A percentile compares a stretch with the other conserved stretches of the same genome.
Conservation (phyloP, 768 basidiomycete genomes). For the Multifurca ochricompacta region DNA sequence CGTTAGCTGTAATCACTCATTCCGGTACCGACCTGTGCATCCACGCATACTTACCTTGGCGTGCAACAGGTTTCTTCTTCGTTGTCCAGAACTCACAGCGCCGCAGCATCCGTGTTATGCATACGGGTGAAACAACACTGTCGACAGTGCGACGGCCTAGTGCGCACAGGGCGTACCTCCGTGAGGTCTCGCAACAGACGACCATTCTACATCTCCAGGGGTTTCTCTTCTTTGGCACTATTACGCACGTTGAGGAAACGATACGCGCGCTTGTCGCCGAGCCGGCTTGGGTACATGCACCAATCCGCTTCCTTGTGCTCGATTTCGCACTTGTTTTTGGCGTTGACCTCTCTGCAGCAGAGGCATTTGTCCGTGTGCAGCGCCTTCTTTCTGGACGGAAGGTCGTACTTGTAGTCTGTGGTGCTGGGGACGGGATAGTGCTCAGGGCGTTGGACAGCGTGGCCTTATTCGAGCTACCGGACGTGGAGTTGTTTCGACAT, state of each 20-base stretch:
- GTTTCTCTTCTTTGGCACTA: slow-evolving; percentile 91
- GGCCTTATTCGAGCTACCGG: slow-evolving; percentile 64
- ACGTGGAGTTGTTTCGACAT: slow-evolving; percentile 74
- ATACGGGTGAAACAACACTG: slow-evolving; percentile 76
- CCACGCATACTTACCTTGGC: neutral
- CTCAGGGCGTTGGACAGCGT: slow-evolving; percentile 72
- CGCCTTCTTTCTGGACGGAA: slow-evolving; percentile 64
- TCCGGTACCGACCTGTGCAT: neutral
- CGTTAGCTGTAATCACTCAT: slow-evolving; percentile 61
- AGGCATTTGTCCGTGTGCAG: slow-evolving; percentile 90
- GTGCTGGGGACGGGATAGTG: slow-evolving; percentile 53
- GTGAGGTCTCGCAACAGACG: slow-evolving; percentile 89
- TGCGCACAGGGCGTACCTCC: slow-evolving; percentile 81
- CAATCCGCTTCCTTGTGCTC: slow-evolving; percentile 84
- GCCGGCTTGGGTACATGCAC: slow-evolving; percentile 61
- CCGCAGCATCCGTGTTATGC: slow-evolving; percentile 73
- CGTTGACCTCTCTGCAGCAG: slow-evolving; percentile 91
- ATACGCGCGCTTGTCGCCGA: slow-evolving; percentile 69
- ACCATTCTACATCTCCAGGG: slow-evolving; percentile 84
- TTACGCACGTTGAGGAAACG: slow-evolving; percentile 80
- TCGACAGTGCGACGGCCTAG: slow-evolving; percentile 89
- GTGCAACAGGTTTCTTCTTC: slow-evolving; percentile 72
- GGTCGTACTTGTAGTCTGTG: slow-evolving; percentile 88
- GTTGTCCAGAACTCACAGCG: slow-evolving; percentile 92
- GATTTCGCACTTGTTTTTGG: slow-evolving; percentile 83